Conservation (phyloP, 2,329 filamentous ascomycete genomes). For the Cryphonectria carpinicola region DNA sequence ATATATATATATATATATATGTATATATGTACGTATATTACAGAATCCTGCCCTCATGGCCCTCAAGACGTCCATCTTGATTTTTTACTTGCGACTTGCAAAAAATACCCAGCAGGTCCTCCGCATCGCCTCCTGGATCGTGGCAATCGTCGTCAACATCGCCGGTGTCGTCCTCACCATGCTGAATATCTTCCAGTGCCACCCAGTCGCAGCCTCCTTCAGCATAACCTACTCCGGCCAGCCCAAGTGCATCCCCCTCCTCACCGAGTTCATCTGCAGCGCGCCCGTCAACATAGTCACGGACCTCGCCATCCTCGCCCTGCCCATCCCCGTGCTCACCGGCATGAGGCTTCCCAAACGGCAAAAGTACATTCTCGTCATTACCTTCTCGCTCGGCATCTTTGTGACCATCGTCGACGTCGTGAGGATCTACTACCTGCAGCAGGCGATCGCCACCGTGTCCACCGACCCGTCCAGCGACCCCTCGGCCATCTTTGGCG, state of each 20-base stretch:
- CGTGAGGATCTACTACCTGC: constrained; percentile 85
- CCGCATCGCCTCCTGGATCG: constrained; percentile 79
- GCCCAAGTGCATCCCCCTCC: constrained; percentile 57
- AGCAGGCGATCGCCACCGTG: constrained; percentile 64
- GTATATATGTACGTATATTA: neutral
- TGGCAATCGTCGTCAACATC: constrained; percentile 76
- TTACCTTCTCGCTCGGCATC: constrained; percentile 84
- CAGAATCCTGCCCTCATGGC: constrained; percentile 89
- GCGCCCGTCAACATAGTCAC: constrained; percentile 92
- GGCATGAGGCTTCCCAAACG: constrained; percentile 81
- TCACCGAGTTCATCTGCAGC: constrained; percentile 71
- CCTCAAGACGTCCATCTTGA: constrained; percentile 88
- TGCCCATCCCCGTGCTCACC: constrained; percentile 87
- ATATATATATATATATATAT: neutral
- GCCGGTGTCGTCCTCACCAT: constrained; percentile 81
- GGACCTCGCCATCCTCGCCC: constrained; percentile 82
- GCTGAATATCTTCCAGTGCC: constrained; percentile 86
- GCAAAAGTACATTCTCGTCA: constrained; percentile 84
- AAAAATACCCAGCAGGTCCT: constrained; percentile 77
- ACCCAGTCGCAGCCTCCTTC: constrained; percentile 74
- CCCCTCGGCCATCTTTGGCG: constrained; percentile 52
- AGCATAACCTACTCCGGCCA: constrained; percentile 38
- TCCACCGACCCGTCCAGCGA: constrained; percentile 43
- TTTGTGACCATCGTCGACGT: constrained; percentile 90
- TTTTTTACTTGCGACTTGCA: constrained; percentile 86